phyloP scores from a whole-genome alignment of 768 basidiomycete species.

The Hericium erinaceus region DNA sequence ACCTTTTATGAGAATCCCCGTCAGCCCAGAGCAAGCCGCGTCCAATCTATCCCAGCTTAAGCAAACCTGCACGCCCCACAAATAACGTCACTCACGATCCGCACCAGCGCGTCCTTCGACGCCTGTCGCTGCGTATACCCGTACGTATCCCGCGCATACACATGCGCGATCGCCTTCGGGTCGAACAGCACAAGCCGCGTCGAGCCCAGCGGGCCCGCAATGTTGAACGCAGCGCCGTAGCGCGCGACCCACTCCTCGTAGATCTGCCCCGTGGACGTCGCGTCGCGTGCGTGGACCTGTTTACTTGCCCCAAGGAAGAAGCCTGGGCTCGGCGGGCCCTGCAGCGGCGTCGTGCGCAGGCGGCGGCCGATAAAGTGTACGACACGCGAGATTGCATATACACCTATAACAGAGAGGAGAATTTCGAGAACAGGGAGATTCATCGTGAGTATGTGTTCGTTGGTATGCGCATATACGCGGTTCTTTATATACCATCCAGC shows the following conservation, averaged over 20 bases:
- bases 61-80: background rate
- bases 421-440: background rate
- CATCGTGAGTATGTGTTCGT: background rate
- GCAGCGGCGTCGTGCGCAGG: background rate
- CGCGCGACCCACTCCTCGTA: conserved; percentile 38
- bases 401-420: background rate
- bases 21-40: background rate
- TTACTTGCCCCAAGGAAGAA: background rate
- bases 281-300: background rate
- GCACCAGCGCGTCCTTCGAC: conserved; percentile 25
- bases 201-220: conserved; percentile 23
- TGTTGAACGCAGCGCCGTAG: conserved; percentile 37
- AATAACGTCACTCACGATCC: conserved; percentile 22
- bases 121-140: conserved; percentile 34
- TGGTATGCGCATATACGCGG: no score
- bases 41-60: background rate
- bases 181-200: conserved; percentile 16
- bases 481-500: no score
- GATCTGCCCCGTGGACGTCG: conserved; percentile 17
- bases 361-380: background rate
- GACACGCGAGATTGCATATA: background rate
- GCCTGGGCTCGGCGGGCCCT: background rate
- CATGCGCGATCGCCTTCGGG: conserved; percentile 40
- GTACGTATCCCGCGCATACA: conserved; percentile 40
- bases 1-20: background rate